Evolutionary conservation across 2,329 filamentous ascomycete species (phyloP).

Genomic region (Talaromyces islandicus): DNA sequence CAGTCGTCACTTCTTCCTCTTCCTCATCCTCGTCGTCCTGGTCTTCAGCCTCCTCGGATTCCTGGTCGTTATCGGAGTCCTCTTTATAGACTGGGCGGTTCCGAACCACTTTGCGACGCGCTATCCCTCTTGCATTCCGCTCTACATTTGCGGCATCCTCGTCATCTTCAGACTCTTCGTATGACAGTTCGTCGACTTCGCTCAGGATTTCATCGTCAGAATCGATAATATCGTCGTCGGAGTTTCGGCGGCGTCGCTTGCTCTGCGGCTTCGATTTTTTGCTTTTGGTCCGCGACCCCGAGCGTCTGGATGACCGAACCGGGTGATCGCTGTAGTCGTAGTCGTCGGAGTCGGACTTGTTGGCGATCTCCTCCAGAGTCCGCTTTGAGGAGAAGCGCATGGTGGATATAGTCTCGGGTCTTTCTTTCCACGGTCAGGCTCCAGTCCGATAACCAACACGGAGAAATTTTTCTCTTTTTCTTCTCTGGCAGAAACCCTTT

Average conservation of each 20-base stretch:
- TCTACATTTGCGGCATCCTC: constrained; percentile 39
- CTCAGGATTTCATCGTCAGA: constrained; percentile 32
- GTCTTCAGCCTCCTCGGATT: constrained; percentile 41
- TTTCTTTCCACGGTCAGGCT: background rate
- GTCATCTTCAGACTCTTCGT: constrained; percentile 41
- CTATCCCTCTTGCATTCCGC: constrained; percentile 53
- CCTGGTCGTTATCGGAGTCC: constrained; percentile 39
- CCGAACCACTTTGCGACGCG: constrained; percentile 51
- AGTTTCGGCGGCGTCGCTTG: constrained; percentile 40
- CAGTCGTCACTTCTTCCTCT: constrained; percentile 19
- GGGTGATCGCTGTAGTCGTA: constrained; percentile 39
- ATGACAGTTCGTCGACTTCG: constrained; percentile 37
- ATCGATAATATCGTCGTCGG: constrained; percentile 33
- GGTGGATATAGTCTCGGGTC: constrained; percentile 6
- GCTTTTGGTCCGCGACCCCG: constrained; percentile 24
- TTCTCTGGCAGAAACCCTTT: background rate
- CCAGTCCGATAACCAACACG: background rate
- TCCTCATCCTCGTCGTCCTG: constrained; percentile 22
- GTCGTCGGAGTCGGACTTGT: constrained; percentile 40
- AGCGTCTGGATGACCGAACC: constrained; percentile 21
- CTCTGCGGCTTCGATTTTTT: constrained; percentile 28
- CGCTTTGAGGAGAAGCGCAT: constrained; percentile 31
- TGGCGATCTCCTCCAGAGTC: constrained; percentile 37
- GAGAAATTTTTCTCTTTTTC: background rate
- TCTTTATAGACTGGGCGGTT: constrained; percentile 54